A percentile compares a stretch with the other conserved stretches of the same genome.
Evolutionary conservation across 2,329 filamentous ascomycete species (phyloP).

Genomic region (Capronia epimyces): DNA sequence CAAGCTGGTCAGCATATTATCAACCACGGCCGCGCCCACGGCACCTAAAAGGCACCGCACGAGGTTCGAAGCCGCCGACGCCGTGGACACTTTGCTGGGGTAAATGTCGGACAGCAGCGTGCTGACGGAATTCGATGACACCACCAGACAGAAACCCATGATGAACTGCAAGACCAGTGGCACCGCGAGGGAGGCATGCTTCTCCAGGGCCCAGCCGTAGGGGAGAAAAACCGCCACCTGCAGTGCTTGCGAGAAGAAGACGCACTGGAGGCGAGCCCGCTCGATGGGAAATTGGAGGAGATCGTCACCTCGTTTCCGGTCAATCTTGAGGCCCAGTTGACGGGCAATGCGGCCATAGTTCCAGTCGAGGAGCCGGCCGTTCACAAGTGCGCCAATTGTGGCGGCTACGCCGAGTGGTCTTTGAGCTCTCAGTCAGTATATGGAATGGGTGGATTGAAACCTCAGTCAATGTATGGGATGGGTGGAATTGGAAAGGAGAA

Average conservation of each 20-base stretch:
- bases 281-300: slow-evolving; percentile 43
- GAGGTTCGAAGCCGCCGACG: slow-evolving; percentile 35
- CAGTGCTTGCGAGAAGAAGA: not conserved
- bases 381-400: slow-evolving; percentile 2
- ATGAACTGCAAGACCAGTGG: slow-evolving; percentile 9
- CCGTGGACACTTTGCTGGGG: slow-evolving; percentile 29
- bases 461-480: not conserved
- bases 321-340: slow-evolving; percentile 32
- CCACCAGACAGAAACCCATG: slow-evolving; percentile 4
- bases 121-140: slow-evolving; percentile 7
- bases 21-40: slow-evolving; percentile 29
- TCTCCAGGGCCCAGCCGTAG: slow-evolving; percentile 11
- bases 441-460: not conserved
- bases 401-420: slow-evolving; percentile 9
- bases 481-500: not conserved
- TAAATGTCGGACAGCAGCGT: slow-evolving; percentile 20
- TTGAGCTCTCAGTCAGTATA: not conserved
- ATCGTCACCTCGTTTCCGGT: slow-evolving; percentile 8
- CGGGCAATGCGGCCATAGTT: slow-evolving; percentile 39
- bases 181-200: slow-evolving; percentile 2
- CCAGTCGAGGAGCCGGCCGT: slow-evolving; percentile 32
- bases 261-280: slow-evolving; percentile 39
- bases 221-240: slow-evolving; percentile 1
- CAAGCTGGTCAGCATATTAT: slow-evolving; percentile 18
- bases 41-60: slow-evolving; percentile 34